phyloP scores from a whole-genome alignment of 352 stramenopile genomes.

The Phytophthora sojae region DNA sequence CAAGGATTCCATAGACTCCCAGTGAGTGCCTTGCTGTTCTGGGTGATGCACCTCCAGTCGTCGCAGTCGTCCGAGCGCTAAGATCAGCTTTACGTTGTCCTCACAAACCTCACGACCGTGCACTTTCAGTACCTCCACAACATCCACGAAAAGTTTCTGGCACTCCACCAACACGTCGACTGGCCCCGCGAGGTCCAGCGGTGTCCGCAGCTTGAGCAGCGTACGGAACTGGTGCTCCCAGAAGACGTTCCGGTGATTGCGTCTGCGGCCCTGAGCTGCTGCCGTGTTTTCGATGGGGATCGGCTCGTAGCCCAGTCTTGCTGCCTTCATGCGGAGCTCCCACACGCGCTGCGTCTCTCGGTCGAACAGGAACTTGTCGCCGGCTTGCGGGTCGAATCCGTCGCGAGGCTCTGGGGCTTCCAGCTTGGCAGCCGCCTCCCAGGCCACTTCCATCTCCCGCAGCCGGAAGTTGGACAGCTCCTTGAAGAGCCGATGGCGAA shows the following conservation, averaged over 20 bases:
- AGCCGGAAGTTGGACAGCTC: slow-evolving; percentile 52
- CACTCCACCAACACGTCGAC: slow-evolving; percentile 14
- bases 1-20: slow-evolving; percentile 45
- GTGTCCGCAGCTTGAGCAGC: slow-evolving; percentile 46
- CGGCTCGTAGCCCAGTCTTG: slow-evolving; percentile 14
- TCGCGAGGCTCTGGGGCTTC: slow-evolving; percentile 21
- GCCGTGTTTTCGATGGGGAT: slow-evolving; percentile 26
- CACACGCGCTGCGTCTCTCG: slow-evolving; percentile 45
- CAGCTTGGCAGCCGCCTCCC: slow-evolving; percentile 28
- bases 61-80: slow-evolving; percentile 46
- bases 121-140: slow-evolving; percentile 65
- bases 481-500: slow-evolving; percentile 53
- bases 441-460: slow-evolving; percentile 57
- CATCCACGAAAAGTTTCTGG: slow-evolving; percentile 56
- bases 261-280: slow-evolving; percentile 30
- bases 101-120: slow-evolving; percentile 70
- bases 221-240: slow-evolving; percentile 70
- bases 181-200: slow-evolving; percentile 5
- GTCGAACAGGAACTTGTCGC: slow-evolving; percentile 51
- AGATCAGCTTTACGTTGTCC: slow-evolving; percentile 54
- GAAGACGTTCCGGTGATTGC: slow-evolving; percentile 53
- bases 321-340: slow-evolving; percentile 32
- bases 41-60: slow-evolving; percentile 81
- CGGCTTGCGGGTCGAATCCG: slow-evolving; percentile 25
- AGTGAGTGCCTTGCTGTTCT: slow-evolving; percentile 66